Evolutionary conservation across 768 basidiomycete species (phyloP), one percentile per base, ranked within the genome.

Genomic region (Tricholoma terreum): DNA sequence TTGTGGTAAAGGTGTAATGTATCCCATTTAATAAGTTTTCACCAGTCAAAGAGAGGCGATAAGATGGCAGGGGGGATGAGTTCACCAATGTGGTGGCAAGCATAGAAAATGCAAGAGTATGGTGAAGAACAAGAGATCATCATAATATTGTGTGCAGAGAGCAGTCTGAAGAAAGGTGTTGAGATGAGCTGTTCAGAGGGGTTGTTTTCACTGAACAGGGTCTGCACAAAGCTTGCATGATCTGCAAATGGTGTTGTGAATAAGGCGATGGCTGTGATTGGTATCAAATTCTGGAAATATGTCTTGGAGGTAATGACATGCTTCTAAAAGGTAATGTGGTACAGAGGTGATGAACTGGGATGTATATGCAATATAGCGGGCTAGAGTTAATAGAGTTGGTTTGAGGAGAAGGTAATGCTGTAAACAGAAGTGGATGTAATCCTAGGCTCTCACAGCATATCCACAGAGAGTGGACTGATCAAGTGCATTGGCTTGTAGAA

Each of bases 361-460:
- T 58, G 12, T 36, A 40, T 58, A 65, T 1, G 62, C 54, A 46
- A 67, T 61, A 31, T 67, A 67, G 12, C 57, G 15, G 27, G 61
- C 35, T 4, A 62, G 38, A 3, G 60, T 64, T 17, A 48, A 38
- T 9, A 65, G 64, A 12, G 65, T 65, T 2, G 64, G 64, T 15
- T 63, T 54, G 11, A 67, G 57, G 17, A 65, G 59, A 15, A 65
- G 48, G 4, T 45, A 8, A 52, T 63, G 54, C 0, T 21, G 24
- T 1, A 17, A 11, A 35, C 65, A 67, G 30, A n/a, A n/a, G n/a
- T n/a, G n/a, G n/a, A n/a, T n/a, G n/a, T n/a, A n/a, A n/a, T n/a
- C n/a, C n/a, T n/a, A 69, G 10, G 61, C 65, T 6, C 67, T 64
- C 1, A 60, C 67, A 1, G 54, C 31, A 17, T 69, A 69, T 7